phyloP scores from a whole-genome alignment of 805 yeast genomes.

The Sugiyamaella valdiviana region DNA sequence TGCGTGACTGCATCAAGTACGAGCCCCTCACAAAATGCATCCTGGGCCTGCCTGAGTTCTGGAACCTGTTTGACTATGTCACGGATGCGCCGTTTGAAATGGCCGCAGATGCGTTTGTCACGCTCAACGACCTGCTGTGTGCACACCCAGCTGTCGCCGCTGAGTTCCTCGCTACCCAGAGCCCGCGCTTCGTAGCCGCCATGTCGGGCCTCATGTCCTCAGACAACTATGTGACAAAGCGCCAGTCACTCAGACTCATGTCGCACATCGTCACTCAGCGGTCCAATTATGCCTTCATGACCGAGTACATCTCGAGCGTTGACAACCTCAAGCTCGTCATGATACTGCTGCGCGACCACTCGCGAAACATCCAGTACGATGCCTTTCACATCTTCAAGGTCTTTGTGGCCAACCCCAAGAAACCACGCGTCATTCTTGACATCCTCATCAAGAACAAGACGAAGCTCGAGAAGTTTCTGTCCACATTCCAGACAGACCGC shows the following conservation, averaged over 20 bases:
- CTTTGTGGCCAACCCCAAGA: conserved; percentile 93
- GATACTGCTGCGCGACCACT: conserved; percentile 80
- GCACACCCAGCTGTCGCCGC: conserved; percentile 61
- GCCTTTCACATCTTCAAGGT: conserved; percentile 91
- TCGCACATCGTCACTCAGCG: conserved; percentile 66
- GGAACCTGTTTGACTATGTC: conserved; percentile 80
- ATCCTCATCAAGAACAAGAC: conserved; percentile 78
- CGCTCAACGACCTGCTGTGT: conserved; percentile 63
- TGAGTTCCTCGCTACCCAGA: conserved; percentile 58
- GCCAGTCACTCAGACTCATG: conserved; percentile 75
- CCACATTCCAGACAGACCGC: conserved; percentile 47
- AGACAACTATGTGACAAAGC: conserved; percentile 81
- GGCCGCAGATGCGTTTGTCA: conserved; percentile 82
- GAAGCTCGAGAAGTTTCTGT: conserved; percentile 63
- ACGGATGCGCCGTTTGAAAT: conserved; percentile 76
- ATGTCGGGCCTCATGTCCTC: conserved; percentile 69
- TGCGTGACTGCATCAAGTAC: conserved; percentile 78
- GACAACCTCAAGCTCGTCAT: conserved; percentile 80
- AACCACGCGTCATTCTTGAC: conserved; percentile 71
- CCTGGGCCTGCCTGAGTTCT: conserved; percentile 54
- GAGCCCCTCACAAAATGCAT: conserved; percentile 61
- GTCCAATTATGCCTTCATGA: conserved; percentile 65
- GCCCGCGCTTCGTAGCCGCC: conserved; percentile 49
- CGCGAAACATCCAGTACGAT: conserved; percentile 81
- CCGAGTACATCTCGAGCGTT: conserved; percentile 69